Base-by-base conservation (phyloP, 768 basidiomycete genomes). In the Termitomyces sp. region DNA sequence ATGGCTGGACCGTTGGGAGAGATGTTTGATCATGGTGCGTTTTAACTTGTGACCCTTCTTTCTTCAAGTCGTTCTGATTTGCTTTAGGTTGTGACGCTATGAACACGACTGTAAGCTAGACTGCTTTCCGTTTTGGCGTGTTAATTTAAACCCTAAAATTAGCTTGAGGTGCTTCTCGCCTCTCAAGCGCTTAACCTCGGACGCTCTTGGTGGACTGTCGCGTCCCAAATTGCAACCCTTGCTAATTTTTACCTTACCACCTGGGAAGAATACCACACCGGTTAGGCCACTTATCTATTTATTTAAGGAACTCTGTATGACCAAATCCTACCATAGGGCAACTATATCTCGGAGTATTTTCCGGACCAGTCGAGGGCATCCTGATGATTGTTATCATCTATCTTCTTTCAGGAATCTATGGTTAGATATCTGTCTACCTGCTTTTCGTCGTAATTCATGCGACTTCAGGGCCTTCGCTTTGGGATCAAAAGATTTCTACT, bases 1-100 rank as follows among this genome's bases (percentile, higher is more conserved):
- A 98, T 97, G 92, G 90, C 94, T n/a, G 93, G 97, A 5, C 96
- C 96, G 28, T 75, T 98, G 35, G 97, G 97, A 18, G 92, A 99
- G 72, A 88, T 98, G 87, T 99, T 99, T 71, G 97, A 99, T 69
- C 97, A 98, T 72, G 96, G 95, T 88, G 65, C 51, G 78, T 66
- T 20, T 12, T 3, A 23, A 35, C 41, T 16, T 38, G 8, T 48
- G 7, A 35, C 58, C 12, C n/a, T 13, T 49, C 18, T 30, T 14
- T 63, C 12, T 41, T 10, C 23, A 44, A 20, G 13, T 56, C 5
- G 50, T 40, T n/a, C 53, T 4, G 26, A 54, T 47, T n/a, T 53
- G 32, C 14, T 48, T 16, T 5, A 92, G 90, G 91, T 4, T 95
- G 91, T 68, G 94, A 96, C 69, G 95, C 95, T 0, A 79, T 99